Evolutionary conservation across 768 basidiomycete genomes (phyloP), one percentile per base, ranked within the genome.

Genomic region (Suillus placidus): DNA sequence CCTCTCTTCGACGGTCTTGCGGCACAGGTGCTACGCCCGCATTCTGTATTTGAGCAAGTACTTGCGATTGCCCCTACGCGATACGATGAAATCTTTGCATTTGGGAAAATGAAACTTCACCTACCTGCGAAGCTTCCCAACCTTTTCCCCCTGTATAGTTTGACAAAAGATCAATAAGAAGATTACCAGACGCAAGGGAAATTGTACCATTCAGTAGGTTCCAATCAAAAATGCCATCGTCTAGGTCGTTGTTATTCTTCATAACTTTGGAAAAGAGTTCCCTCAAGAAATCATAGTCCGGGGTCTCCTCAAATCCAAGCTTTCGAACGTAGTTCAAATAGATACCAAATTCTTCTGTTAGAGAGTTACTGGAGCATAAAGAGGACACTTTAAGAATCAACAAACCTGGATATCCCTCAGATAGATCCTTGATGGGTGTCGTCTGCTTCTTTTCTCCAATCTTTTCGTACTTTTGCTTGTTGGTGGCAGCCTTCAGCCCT

Each of bases 391-490:
- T 49, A 62, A 35, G 38, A 65, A 57, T 49, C 62, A 45, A 76
- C 85, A 67, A 70, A 94, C 94, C 95, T 58, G 97, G 97, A 82
- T 91, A 95, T 64, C 94, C 93, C 71, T 99, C 97, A 73, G 91
- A 94, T 32, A 99, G 85, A 74, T 99, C 97, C 81, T 94, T 97
- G 78, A 99, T 98, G 8, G 92, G 92, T 35, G 97, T 99, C 16
- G 92, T 93, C 82, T 99, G 97, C 85, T 95, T 99, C 90, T 99
- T 99, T 84, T 99, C 97, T 68, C 97, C 97, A 77, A 99, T 99
- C 85, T 99, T 99, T 84, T 99, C 97, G 81, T 99, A 99, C 84
- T 99, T 94, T 78, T 99, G 97, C 83, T 99, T 99, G 84, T 99
- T 99, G 60, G 96, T 99, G 35, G 97, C 97, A 40, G 97, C 97